These are phyloP conservation scores for Friedmanniomyces endolithicus DNA, from an alignment of 495 filamentous ascomycete genomes.

Conservation along the genomic window DNA sequence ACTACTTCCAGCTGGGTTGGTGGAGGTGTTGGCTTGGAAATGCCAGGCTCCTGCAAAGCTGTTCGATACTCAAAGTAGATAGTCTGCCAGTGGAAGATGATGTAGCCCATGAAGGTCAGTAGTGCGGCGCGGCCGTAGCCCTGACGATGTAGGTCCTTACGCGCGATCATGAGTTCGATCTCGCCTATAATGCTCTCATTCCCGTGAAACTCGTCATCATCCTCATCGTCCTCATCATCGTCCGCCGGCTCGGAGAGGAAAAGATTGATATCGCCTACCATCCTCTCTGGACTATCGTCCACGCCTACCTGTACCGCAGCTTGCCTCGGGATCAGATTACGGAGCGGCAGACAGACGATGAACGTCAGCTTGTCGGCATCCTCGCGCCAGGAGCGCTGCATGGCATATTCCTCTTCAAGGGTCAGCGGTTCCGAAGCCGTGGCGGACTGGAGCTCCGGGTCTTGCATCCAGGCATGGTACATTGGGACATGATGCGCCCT, in stretches of 20 bases:
- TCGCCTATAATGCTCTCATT: constrained; percentile 48
- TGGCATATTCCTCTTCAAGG: constrained; percentile 66
- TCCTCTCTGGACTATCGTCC: constrained; percentile 42
- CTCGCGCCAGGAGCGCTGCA: constrained; percentile 70
- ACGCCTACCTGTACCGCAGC: constrained; percentile 18
- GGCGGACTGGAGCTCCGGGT: constrained; percentile 64
- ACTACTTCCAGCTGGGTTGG: neutral
- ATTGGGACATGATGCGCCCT: constrained; percentile 63
- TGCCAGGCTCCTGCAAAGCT: constrained; percentile 1
- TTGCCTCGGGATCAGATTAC: constrained; percentile 7
- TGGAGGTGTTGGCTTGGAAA: neutral
- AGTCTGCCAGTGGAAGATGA: constrained; percentile 35
- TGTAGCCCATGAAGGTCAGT: constrained; percentile 54
- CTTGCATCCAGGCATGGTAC: constrained; percentile 88
- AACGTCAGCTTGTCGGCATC: constrained; percentile 67
- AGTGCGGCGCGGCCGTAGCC: constrained; percentile 58
- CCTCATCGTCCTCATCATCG: constrained; percentile 28
- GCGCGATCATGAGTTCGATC: constrained; percentile 81
- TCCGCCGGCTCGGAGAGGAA: constrained; percentile 51
- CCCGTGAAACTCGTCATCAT: neutral
- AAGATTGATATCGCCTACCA: constrained; percentile 81
- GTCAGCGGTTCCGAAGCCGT: constrained; percentile 60
- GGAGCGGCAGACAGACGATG: constrained; percentile 41
- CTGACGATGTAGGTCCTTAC: constrained; percentile 39
- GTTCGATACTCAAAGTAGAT: constrained; percentile 54